phyloP scores from a whole-genome alignment of 2,329 filamentous ascomycete genomes.

The Ophiostoma novo-ulmi region DNA sequence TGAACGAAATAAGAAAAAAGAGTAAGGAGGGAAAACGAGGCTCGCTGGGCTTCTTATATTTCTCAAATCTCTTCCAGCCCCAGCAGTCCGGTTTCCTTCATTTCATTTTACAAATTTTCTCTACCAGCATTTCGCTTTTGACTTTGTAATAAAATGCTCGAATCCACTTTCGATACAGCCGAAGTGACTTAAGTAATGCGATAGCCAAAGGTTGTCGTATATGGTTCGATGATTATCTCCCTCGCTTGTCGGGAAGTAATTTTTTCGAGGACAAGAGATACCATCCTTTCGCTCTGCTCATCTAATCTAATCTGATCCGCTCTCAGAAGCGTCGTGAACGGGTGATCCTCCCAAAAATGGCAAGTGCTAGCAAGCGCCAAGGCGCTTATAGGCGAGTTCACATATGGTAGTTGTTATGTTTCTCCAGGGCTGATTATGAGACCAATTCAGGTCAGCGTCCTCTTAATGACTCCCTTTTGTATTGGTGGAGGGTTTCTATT shows the following conservation, averaged over 20 bases:
- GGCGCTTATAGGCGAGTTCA: background rate
- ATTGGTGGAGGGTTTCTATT: background rate
- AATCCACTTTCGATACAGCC: background rate
- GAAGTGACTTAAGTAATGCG: background rate
- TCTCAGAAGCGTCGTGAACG: background rate
- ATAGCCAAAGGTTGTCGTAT: background rate
- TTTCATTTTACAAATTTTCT: background rate
- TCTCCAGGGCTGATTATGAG: background rate
- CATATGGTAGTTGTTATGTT: background rate
- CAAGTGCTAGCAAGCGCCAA: background rate
- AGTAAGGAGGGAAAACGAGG: background rate
- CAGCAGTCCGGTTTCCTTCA: background rate
- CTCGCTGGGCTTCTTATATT: background rate
- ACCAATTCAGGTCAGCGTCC: background rate
- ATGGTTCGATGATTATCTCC: background rate
- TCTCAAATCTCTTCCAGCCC: background rate
- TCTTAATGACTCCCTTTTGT: background rate
- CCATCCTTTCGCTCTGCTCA: background rate
- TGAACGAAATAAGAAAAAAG: background rate
- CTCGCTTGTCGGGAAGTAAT: background rate
- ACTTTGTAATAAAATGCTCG: background rate
- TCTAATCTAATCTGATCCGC: conserved; percentile 8
- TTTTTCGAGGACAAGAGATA: background rate
- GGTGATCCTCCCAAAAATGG: background rate
- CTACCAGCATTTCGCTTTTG: background rate